Evolutionary conservation across 495 filamentous ascomycete species (phyloP), one percentile per base, ranked within the genome.

Genomic region (Hypoxylon trugodes): DNA sequence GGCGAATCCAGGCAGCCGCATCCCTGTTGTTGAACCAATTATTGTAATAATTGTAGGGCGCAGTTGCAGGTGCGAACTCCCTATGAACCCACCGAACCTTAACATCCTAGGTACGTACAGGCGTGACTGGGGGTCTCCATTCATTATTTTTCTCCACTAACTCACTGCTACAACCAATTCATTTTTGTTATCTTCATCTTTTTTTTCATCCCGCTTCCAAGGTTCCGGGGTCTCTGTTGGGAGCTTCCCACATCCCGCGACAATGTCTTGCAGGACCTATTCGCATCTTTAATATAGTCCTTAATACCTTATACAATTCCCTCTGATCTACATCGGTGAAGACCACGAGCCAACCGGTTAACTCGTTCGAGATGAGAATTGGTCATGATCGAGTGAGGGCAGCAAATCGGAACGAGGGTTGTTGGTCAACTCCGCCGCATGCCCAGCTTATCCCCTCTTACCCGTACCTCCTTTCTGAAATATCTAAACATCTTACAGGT

Each of bases 391-490:
- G 7, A 54, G 2, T 43, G 10, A n/a, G 30, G 56, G 37, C 25
- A 60, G 38, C 62, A 45, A 66, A 66, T 47, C 50, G 36, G 30
- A 24, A 28, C 35, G 16, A 7, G 42, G 30, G 37, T 32, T 42
- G 42, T 28, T 41, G 5, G 32, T 37, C 33, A 26, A 10, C 6
- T 52, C 21, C 53, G 2, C 49, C 22, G 26, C 45, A 10, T 55
- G 35, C 56, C 62, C 50, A 60, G 56, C 55, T 51, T 50, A 56
- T 52, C 62, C 48, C 55, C 36, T 55, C 54, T 43, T 22, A 47
- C 50, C 56, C 19, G 28, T 54, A 12, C 43, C 35, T 55, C 28
- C n/a, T 4, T n/a, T 8, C 41, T 50, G 37, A 65, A 42, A 41
- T 53, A 50, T 59, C 55, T 30, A 42, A 41, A 10, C 58, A 24